Base-by-base conservation (phyloP, 805 yeast species). In the Zygotorulaspora chibaensis region DNA sequence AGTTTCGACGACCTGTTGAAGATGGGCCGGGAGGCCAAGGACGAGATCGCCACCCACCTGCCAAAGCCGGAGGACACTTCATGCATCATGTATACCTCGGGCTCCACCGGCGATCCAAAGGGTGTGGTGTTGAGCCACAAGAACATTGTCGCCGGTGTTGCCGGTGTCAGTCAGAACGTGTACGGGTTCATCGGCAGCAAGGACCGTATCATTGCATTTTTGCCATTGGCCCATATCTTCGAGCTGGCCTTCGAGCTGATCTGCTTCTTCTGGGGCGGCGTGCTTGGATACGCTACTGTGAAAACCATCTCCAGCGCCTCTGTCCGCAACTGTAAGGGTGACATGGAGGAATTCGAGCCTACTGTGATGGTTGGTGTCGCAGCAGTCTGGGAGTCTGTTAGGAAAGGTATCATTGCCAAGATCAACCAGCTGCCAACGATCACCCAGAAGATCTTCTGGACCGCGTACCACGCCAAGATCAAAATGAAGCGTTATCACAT, bases 341-440 rank as follows among this genome's bases (percentile, higher is more conserved):
- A 93, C 67, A 78, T 93, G 73, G 78, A 75, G 46, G 86, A 84
- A 61, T 86, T 89, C 69, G 76, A 81, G 66, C 99, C 99, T 48
- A 86, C 96, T 4, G 69, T 90, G 56, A 86, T 93, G 96, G 96
- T 89, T 54, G 99, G 96, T 68, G 99, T 93, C 46, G 97, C 97
- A 13, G 96, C 98, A 3, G 97, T 93, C 43, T 93, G 96, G 96
- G 99, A 93, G 73, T 76, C 84, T 31, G 87, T 93, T 50, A 84
- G 90, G 68, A 93, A 93, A 74, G 99, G 99, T 48, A 84, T 93
- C 48, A 50, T 87, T 47, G 78, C 78, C 45, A 89, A 90, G 70
- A 78, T 93, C 54, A 72, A 74, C 54, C 76, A 80, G 58, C 74
- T 75, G 58, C 84, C 96, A 13, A 58, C 79, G 12, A 56, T 82